Evolutionary conservation across 257 asterid species (phyloP), one percentile per base, ranked within the genome.

Genomic region (Scutellaria minor): DNA sequence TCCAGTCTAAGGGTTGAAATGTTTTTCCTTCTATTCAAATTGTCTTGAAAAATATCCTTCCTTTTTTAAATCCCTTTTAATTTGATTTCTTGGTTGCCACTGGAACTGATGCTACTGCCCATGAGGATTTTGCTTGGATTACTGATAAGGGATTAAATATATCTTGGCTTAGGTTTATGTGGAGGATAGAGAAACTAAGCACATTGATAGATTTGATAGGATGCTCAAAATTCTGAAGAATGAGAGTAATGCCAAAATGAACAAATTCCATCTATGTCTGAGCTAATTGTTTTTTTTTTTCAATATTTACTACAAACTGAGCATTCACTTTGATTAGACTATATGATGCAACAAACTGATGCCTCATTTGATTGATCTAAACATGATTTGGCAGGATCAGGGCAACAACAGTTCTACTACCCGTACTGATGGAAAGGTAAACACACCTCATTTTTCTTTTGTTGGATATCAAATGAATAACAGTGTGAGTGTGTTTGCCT

Each of bases 361-460:
- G 14, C 70, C 45, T 61, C 50, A 24, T 51, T 66, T 71, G 20
- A 22, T 61, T 66, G 52, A 45, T 47, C 74, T 76, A 61, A 72
- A 77, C 45, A 73, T 84, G 80, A 70, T 65, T 66, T 76, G 70
- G 74, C 91, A 90, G 96, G 93, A 77, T 77, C 84, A 58, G 56
- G 82, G 80, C 77, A 90, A 77, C 74, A 60, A 47, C 64, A 80
- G 77, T 64, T 76, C 82, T 68, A 76, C 78, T 59, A 79, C 71
- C 77, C 88, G 62, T 73, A 82, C 78, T 39, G 83, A 80, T 74
- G 82, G 82, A 75, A 87, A 91, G 94, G 96, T 91, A 84, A 78
- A 54, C n/a, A 54, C n/a, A 39, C 72, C 46, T 64, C 22, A 68
- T 59, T 74, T 64, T 46, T 66, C 59, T 62, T 50, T 70, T 69